Evolutionary conservation across 1,284 basidiomycete genomes (phyloP), one percentile per base, ranked within the genome.

Genomic region (Heterobasidion parviporum): DNA sequence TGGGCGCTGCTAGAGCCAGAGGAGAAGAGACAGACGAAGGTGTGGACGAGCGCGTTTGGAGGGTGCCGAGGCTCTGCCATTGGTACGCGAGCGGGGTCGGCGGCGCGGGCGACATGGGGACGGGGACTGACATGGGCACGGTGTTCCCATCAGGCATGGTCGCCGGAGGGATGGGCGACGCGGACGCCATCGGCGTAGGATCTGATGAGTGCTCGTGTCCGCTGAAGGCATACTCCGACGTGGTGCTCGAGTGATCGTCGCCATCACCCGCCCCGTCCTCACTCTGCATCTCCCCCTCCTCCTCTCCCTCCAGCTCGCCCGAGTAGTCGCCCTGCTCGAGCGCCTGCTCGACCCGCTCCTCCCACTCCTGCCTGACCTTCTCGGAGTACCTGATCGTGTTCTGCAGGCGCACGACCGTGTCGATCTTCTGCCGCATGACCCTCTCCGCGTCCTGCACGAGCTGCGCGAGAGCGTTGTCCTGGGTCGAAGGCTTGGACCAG

Each of bases 371-470:
- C 70, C 97, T 87, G 32, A 98, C 92, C 73, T 97, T 97, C 74
- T 99, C 97, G 38, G 94, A 89, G 70, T 99, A 99, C 58, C 93
- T 81, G 62, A 99, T 97, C 26, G 94, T 98, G 68, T 98, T 98
- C 72, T 97, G 92, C 87, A 99, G 89, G 46, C 97, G 88, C 57
- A 94, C 92, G 50, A 98, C 91, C 59, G 89, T 94, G 71, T 95
- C 95, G 60, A 95, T 83, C 78, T 99, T 99, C 70, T 91, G 85
- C 41, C 91, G 81, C 78, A 97, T 90, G 41, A 96, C 82, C 41
- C 88, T 82, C 63, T 95, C 92, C 8, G 88, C 88, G 66, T 99
- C 95, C 57, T 86, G 81, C 54, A 90, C 81, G 35, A 99, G 80
- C 62, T 91, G 82, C 6, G 81, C 77, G 54, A 99, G 74, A 0